Conservation (phyloP, 1,139 yeast genomes). For the Candida tunisiensis region DNA sequence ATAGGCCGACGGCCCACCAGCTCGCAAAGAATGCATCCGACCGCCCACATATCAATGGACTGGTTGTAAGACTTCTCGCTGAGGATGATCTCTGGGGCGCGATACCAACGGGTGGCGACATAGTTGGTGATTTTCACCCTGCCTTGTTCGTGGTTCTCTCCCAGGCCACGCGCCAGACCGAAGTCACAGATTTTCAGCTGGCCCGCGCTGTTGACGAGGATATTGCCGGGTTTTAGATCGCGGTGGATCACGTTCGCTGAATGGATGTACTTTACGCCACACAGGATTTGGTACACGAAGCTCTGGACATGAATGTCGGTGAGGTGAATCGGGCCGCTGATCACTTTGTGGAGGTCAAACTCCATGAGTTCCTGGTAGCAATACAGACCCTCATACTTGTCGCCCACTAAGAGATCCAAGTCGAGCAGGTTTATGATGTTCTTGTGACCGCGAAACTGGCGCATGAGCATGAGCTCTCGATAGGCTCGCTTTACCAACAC, state of each 20-base stretch:
- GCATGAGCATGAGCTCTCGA: slow-evolving; percentile 63
- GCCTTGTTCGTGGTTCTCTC: slow-evolving; percentile 22
- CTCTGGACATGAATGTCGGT: slow-evolving; percentile 73
- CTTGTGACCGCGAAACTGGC: slow-evolving; percentile 67
- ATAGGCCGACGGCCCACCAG: slow-evolving; percentile 67
- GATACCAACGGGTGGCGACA: slow-evolving; percentile 91
- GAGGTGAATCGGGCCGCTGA: slow-evolving; percentile 50
- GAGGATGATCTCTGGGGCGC: slow-evolving; percentile 82
- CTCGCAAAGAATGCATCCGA: slow-evolving; percentile 86
- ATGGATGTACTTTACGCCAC: slow-evolving; percentile 72
- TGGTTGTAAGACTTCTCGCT: slow-evolving; percentile 29
- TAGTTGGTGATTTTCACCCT: slow-evolving; percentile 49
- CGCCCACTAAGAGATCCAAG: slow-evolving; percentile 44
- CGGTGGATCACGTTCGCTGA: slow-evolving; percentile 69
- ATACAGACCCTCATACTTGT: slow-evolving; percentile 72
- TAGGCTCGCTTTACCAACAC: slow-evolving; percentile 58
- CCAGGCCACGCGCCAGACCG: slow-evolving; percentile 60
- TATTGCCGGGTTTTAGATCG: slow-evolving; percentile 75
- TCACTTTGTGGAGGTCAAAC: slow-evolving; percentile 61
- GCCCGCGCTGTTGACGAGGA: slow-evolving; percentile 58
- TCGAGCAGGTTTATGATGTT: slow-evolving; percentile 53
- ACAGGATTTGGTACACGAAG: slow-evolving; percentile 59
- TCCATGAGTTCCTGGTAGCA: slow-evolving; percentile 74
- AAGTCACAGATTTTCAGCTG: slow-evolving; percentile 68
- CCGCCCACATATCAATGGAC: slow-evolving; percentile 89